Evolutionary conservation across 495 filamentous ascomycete species (phyloP), one percentile per base, ranked within the genome.

Genomic region (Tuber brumale): DNA sequence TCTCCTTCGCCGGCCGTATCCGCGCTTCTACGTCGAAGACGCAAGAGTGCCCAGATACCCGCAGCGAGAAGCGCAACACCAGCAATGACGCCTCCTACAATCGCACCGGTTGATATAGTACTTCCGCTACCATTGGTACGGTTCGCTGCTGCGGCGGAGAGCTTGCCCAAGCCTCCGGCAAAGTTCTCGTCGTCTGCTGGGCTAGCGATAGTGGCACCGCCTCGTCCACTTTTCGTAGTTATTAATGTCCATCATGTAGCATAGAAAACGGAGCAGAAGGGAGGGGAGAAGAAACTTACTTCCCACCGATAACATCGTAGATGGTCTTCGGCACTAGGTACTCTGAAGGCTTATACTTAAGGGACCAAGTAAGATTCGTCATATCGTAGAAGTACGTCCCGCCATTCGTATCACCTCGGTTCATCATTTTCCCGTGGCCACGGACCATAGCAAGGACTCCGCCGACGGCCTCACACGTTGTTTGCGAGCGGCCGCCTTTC

Each of bases 81-180:
- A 1, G 82, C 81, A n/a, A 83, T 72, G 35, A 83, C 75, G 12
- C 82, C 82, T 3, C 81, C 81, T 8, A 71, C 82, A 19, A 83
- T 80, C 31, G 79, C 76, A 8, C 81, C 81, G 5, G 76, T 80
- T 31, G 57, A 8, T 77, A 6, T 35, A n/a, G 16, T 27, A 37
- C 0, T 37, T 39, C 0, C 37, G 1, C 37, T 39, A 39, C 37
- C 5, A 2, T 39, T 37, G 1, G 1, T 1, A 3, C 37, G 57
- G 72, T 57, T 3, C 37, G 69, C 21, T 61, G 70, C 21, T 61
- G 72, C 5, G 39, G 43, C 46, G 61, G 79, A 80, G 72, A 80
- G 44, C 1, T 21, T 18, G 6, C 23, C 41, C 9, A 80, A 45
- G 12, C 21, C 31, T 19, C 48, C 19, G 2, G 44, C n/a, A 39